Evolutionary conservation across 805 yeast genomes (phyloP).

Genomic region (Naumovozyma dairenensis): DNA sequence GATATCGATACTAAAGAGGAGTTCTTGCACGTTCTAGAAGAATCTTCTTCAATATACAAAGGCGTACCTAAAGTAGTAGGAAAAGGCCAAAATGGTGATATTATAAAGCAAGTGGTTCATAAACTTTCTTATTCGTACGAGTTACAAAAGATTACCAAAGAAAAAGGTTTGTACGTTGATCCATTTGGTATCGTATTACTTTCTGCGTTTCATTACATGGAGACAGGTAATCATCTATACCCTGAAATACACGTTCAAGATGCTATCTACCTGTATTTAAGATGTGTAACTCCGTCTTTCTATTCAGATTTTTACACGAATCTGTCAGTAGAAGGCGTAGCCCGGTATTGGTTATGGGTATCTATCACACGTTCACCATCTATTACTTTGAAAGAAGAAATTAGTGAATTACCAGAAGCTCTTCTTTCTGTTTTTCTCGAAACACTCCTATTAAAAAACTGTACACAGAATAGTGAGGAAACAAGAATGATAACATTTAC

Average conservation of each 20-base stretch:
- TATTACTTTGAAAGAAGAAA: constrained; percentile 9
- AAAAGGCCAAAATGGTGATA: constrained; percentile 25
- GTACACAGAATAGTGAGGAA: constrained; percentile 31
- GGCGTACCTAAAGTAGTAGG: constrained; percentile 24
- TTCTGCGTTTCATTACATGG: constrained; percentile 17
- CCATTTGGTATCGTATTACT: constrained; percentile 28
- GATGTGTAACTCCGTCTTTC: constrained; percentile 34
- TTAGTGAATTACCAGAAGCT: constrained; percentile 24
- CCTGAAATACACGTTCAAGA: constrained; percentile 16
- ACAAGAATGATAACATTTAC: constrained; percentile 42
- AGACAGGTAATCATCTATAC: constrained; percentile 11
- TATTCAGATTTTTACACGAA: constrained; percentile 16
- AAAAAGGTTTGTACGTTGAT: constrained; percentile 25
- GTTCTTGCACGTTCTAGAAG: constrained; percentile 30
- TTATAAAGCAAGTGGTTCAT: constrained; percentile 30
- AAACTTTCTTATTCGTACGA: constrained; percentile 31
- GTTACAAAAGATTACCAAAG: constrained; percentile 22
- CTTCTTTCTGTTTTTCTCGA: constrained; percentile 34
- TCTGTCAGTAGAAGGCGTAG: constrained; percentile 21
- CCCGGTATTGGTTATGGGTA: constrained; percentile 32
- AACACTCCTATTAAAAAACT: constrained; percentile 31
- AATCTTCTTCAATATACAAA: constrained; percentile 36
- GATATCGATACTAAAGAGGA: constrained; percentile 49
- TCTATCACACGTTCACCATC: constrained; percentile 21
- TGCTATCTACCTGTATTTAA: constrained; percentile 35